Conservation (phyloP, 2,329 filamentous ascomycete species). For the Pestalotiopsis sp. region DNA sequence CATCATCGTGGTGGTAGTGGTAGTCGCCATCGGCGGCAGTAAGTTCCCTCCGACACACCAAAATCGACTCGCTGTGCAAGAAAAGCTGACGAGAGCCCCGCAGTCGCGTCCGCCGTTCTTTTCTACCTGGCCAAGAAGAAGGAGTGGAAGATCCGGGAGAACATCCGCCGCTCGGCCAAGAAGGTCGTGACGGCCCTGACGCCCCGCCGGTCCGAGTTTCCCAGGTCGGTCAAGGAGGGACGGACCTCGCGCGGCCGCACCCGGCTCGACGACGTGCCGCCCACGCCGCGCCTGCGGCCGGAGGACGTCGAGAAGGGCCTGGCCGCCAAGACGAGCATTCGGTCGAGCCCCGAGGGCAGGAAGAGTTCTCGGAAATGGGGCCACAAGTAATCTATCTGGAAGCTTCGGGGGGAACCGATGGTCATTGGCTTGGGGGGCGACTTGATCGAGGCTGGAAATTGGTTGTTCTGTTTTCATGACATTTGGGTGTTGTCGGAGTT, state of each 20-base stretch:
- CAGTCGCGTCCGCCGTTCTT: conserved; percentile 67
- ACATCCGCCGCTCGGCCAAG: conserved; percentile 68
- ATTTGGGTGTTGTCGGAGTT: not conserved
- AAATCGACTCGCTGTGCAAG: not conserved
- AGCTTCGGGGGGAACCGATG: not conserved
- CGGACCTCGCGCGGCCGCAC: conserved; percentile 41
- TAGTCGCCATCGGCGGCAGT: conserved; percentile 72
- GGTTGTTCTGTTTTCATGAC: not conserved
- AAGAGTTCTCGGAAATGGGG: conserved; percentile 29
- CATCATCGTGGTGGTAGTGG: conserved; percentile 72
- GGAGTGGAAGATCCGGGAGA: conserved; percentile 79
- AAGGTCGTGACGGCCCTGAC: conserved; percentile 65
- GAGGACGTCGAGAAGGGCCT: conserved; percentile 63
- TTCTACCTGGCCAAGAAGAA: conserved; percentile 84
- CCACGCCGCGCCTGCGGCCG: conserved; percentile 56
- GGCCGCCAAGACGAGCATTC: conserved; percentile 33
- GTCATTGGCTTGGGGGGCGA: conserved; percentile 4
- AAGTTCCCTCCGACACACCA: conserved; percentile 31
- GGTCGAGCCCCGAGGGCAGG: conserved; percentile 27
- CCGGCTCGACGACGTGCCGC: conserved; percentile 59
- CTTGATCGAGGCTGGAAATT: not conserved
- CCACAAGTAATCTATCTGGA: not conserved
- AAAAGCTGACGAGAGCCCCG: conserved; percentile 1
- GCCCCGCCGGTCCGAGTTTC: conserved; percentile 64
- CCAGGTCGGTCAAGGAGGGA: conserved; percentile 55